Percentiles rank a stretch among this genome's conserved stretches.
phyloP scores from a whole-genome alignment of 768 basidiomycete genomes.

The Tricholoma flavovirens region DNA sequence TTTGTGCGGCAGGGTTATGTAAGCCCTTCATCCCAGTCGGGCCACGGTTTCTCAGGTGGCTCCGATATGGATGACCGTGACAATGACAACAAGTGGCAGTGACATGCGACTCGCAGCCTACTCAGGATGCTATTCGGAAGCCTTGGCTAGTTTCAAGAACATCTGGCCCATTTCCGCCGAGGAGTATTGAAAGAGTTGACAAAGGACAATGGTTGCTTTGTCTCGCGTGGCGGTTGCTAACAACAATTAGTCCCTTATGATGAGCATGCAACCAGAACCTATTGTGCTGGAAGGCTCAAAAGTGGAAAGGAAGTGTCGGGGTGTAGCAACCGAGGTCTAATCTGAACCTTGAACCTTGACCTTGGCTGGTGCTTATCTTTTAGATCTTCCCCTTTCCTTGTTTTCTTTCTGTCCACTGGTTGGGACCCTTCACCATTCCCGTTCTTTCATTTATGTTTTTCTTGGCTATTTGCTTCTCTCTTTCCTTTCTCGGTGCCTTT shows the following conservation, averaged over 20 bases:
- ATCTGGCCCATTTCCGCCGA: neutral
- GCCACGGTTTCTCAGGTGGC: too few relatives aligned
- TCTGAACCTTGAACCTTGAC: neutral
- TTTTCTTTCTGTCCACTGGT: neutral
- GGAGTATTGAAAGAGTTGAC: neutral
- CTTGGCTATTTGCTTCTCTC: conserved; percentile 2
- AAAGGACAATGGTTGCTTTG: neutral
- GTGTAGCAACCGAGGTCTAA: neutral
- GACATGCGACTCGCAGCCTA: too few relatives aligned
- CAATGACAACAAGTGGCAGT: too few relatives aligned
- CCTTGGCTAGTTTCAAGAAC: too few relatives aligned
- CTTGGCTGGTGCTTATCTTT: neutral
- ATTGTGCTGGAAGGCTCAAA: neutral
- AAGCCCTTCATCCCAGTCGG: too few relatives aligned
- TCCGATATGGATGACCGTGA: too few relatives aligned
- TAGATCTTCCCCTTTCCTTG: neutral
- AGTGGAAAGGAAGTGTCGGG: neutral
- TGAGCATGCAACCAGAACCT: neutral
- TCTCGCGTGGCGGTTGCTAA: too few relatives aligned
- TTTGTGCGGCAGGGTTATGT: too few relatives aligned
- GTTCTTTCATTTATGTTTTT: conserved; percentile 5
- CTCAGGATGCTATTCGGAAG: too few relatives aligned
- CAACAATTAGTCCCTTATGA: neutral
- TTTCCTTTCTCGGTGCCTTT: conserved; percentile 17
- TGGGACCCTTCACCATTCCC: neutral